Evolutionary conservation across 176 grass and related monocot species (phyloP), one percentile per base, ranked within the genome.

Genomic region (Eragrostis nindensis): DNA sequence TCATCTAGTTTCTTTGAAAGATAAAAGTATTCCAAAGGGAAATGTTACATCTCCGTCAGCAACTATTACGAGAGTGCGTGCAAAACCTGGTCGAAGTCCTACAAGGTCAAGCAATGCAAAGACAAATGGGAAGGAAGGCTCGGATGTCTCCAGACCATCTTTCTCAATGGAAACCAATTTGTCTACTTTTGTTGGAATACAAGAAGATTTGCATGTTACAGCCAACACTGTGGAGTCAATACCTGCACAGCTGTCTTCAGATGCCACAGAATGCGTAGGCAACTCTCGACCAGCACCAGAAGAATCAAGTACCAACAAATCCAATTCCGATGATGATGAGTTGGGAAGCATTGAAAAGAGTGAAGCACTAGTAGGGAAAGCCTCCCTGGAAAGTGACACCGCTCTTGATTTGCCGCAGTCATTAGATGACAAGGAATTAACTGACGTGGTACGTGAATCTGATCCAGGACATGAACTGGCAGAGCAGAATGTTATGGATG

Each of bases 291-390:
- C 29, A 47, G 80, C 54, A 69, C 63, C 14, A 61, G 25, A 81
- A 68, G 63, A 89, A 87, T 71, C 49, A 67, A 75, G 46, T 73
- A 36, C 32, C 32, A 36, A 4, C 32, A 75, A 46, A 76, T 64
- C 79, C 41, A 80, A 83, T 80, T 83, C 59, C 71, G 76, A 73
- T 69, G 86, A 62, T 24, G 72, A 79, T 71, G 65, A 5, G 21
- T 13, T 77, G 45, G 79, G 75, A 85, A 68, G 8, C 30, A 78
- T 39, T 70, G 38, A 77, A 64, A 82, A 42, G 41, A 72, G 72
- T 53, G 30, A 87, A 73, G 46, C 65, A 76, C 74, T 44, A 16
- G 68, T 18, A 15, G 18, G 57, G 75, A 82, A 88, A 80, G 24
- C 19, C 11, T 78, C 60, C 27, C 18, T 85, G 39, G 45, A 62